A percentile compares a stretch with the other conserved stretches of the same genome.
These are phyloP conservation scores for Bryoerythrophyllum caledonicum DNA, from an alignment of 225 moss, liverwort and hornwort species.

Conservation along the genomic window DNA sequence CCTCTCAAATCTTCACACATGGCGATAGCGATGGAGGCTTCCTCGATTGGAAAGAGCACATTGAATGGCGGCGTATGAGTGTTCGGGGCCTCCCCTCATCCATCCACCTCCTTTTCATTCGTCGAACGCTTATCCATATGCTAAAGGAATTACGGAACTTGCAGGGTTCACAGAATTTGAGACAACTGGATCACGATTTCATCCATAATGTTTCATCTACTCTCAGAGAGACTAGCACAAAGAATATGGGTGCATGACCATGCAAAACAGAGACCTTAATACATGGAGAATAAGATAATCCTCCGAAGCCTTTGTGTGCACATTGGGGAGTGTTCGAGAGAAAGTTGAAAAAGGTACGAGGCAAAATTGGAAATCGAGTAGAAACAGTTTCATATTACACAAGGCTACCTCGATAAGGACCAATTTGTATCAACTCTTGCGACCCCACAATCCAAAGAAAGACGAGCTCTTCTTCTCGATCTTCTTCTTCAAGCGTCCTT, in stretches of 20 bases:
- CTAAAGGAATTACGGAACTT: not conserved
- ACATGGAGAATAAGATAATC: no score
- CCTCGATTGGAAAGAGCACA: not conserved
- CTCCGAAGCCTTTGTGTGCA: no score
- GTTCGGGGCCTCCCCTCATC: not conserved
- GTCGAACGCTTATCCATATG: not conserved
- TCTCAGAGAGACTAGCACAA: no score
- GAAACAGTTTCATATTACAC: slow-evolving; percentile 7
- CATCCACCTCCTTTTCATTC: not conserved
- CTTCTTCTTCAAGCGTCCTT: slow-evolving; percentile 72
- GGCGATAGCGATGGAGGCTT: not conserved
- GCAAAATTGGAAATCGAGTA: not conserved
- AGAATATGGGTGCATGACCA: no score
- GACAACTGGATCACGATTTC: no score
- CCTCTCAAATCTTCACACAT: slow-evolving; percentile 2
- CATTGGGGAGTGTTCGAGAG: no score
- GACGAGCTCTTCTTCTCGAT: slow-evolving; percentile 73
- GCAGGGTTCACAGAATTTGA: not conserved
- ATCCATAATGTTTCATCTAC: no score
- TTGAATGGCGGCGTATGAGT: not conserved
- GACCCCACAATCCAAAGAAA: slow-evolving; percentile 75
- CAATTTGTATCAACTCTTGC: slow-evolving; percentile 7
- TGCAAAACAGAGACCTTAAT: no score
- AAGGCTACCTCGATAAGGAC: slow-evolving; percentile 2
- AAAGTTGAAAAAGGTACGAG: not conserved